Base-by-base conservation (phyloP, 805 yeast genomes). In the Ogataea neopini region DNA sequence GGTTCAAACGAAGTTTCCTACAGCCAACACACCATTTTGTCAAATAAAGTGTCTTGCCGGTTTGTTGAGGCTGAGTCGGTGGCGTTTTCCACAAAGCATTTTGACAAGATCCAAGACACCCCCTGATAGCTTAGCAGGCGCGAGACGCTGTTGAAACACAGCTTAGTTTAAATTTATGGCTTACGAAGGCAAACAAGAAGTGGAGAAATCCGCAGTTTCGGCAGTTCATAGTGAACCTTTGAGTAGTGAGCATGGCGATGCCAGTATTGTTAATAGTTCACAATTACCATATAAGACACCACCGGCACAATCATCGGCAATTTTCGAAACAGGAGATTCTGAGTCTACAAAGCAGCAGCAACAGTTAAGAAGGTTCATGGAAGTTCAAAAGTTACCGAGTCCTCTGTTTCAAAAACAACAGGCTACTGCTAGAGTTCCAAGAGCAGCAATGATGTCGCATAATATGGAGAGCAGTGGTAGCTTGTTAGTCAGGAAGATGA, bases 381-480 rank as follows among this genome's bases (percentile, higher is more conserved):
- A 49, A 5, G 55, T 60, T 11, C 60, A 58, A 13, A 51, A 58
- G 34, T 45, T 61, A 17, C 62, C 66, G 3, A 59, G 64, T 3
- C 63, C 64, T 2, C 39, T 59, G 6, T 43, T 45, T 34, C 41
- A 33, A 17, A 36, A 43, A 11, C 50, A 45, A 20, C 34, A 36
- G 44, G 2, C 44, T 35, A 2, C 44, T 34, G 3, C 9, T n/a
- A 9, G 28, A 39, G 5, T 45, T 14, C 11, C 44, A 48, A 45
- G 45, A 37, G 25, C 37, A 6, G 15, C 32, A 23, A 26, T 26
- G 18, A 10, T 26, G 32, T 8, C 29, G n/a, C 36, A 29, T 6
- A 22, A 18, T 20, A 18, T 36, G 41, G 36, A 36, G 14, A 6
- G 18, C 14, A 26, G 25, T 14, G 44, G 44, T 6, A 10, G 20